Evolutionary conservation across 176 grass and related monocot species (phyloP).

Genomic region (Tuctoria greenei): DNA sequence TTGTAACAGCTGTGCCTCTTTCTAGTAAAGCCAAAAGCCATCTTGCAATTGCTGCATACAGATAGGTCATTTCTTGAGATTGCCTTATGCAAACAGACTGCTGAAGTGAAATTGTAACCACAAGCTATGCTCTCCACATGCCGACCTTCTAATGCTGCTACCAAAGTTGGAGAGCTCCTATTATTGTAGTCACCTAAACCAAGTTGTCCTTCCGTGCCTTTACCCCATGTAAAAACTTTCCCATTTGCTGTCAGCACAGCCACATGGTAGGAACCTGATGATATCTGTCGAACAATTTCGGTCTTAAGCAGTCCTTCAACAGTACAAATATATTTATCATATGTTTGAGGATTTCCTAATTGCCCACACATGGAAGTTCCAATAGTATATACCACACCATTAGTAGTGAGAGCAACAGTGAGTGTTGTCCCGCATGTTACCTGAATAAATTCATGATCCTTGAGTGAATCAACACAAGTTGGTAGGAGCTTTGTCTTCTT

Average conservation of each 20-base stretch:
- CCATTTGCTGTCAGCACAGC: conserved; percentile 61
- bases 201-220: conserved; percentile 79
- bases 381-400: conserved; percentile 74
- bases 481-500: conserved; percentile 65
- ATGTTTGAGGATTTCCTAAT: conserved; percentile 67
- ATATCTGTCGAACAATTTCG: conserved; percentile 79
- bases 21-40: conserved; percentile 77
- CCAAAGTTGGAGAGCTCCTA: conserved; percentile 66
- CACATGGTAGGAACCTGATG: conserved; percentile 78
- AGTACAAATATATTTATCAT: conserved; percentile 53
- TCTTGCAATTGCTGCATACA: conserved; percentile 68
- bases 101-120: conserved; percentile 75
- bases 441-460: conserved; percentile 73
- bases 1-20: conserved; percentile 95
- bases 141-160: conserved; percentile 70
- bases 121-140: conserved; percentile 84
- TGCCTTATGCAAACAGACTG: conserved; percentile 72
- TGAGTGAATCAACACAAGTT: conserved; percentile 69
- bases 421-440: conserved; percentile 70
- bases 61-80: conserved; percentile 83
- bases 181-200: conserved; percentile 74
- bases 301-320: conserved; percentile 79
- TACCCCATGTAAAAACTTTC: conserved; percentile 95
- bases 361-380: conserved; percentile 75
- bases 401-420: conserved; percentile 63